Base-by-base conservation (phyloP, 2,329 filamentous ascomycete species). In the Ophiostoma triangulosporum region DNA sequence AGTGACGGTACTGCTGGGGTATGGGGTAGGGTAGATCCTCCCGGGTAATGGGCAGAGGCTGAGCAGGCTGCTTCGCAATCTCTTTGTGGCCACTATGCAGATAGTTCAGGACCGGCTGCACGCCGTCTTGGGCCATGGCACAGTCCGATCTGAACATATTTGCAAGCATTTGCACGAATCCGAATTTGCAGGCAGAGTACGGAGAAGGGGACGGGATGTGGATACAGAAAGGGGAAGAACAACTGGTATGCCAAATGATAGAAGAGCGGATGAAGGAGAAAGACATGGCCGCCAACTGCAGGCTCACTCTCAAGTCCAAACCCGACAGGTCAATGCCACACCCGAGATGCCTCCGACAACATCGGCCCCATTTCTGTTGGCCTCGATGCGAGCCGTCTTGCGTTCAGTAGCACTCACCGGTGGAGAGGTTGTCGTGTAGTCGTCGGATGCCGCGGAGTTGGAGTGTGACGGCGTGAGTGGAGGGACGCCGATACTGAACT, bases 401-500 rank as follows among this genome's bases (percentile, higher is more conserved):
- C 14, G 6, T 15, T 24, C 15, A 46, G 50, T 56, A 49, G 54
- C 55, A 73, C 74, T 67, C 68, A 80, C 76, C 64, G 75, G 72
- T 61, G 76, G 73, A 60, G 76, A 78, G 52, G 73, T 73, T 55
- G 68, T 73, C 62, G 67, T 71, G 66, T 74, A 79, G 53, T 79
- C 76, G 54, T 78, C 75, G 35, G 76, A 77, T 27, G 68, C 67
- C 45, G 72, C 72, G 53, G 76, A 76, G 60, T 75, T 75, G 54
- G 75, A 74, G 64, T 76, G 72, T 54, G 75, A 76, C 29, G 76
- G 76, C 57, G 76, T 78, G 62, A 77, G 62, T 48, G 75, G 75
- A 54, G 72, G 68, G 52, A 79, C 72, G 58, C 70, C 69, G 63
- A 78, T 70, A n/a, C n/a, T n/a, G 63, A 78, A 79, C 60, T 73